phyloP scores from a whole-genome alignment of 208 protist genomes.

The Trypanosomatidae sp. region DNA sequence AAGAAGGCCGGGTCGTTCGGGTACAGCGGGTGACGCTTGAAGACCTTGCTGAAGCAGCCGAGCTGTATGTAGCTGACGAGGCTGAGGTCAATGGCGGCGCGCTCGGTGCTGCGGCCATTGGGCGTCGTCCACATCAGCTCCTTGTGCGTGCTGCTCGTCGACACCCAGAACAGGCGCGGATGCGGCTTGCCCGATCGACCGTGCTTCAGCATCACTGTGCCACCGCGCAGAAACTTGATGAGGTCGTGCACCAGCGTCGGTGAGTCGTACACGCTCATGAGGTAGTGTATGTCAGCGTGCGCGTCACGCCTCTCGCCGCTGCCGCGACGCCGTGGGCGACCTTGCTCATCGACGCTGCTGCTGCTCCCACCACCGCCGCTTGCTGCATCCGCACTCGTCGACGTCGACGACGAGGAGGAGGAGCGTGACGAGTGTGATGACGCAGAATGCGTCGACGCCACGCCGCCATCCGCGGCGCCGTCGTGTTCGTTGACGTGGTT shows the following conservation, averaged over 20 bases:
- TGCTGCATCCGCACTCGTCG: neutral
- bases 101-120: conserved; percentile 17
- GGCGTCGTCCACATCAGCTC: conserved; percentile 76
- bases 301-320: neutral
- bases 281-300: conserved; percentile 13
- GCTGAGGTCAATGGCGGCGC: conserved; percentile 46
- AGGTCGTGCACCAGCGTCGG: conserved; percentile 73
- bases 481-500: too few species aligned
- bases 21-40: conserved; percentile 54
- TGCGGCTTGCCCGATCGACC: conserved; percentile 85
- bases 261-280: conserved; percentile 84
- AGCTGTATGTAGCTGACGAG: conserved; percentile 80
- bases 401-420: neutral
- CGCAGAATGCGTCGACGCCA: too few species aligned
- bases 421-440: neutral
- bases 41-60: conserved; percentile 88
- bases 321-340: neutral
- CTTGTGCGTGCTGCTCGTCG: conserved; percentile 15
- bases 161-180: conserved; percentile 77
- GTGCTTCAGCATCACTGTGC: conserved; percentile 86
- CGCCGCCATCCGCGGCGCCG: too few species aligned
- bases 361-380: neutral
- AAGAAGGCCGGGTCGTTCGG: conserved; percentile 65
- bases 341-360: neutral
- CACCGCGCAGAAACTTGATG: conserved; percentile 65